These are phyloP conservation scores for Leccinum subrobustum DNA, from an alignment of 1,284 basidiomycete genomes.

Conservation along the genomic window DNA sequence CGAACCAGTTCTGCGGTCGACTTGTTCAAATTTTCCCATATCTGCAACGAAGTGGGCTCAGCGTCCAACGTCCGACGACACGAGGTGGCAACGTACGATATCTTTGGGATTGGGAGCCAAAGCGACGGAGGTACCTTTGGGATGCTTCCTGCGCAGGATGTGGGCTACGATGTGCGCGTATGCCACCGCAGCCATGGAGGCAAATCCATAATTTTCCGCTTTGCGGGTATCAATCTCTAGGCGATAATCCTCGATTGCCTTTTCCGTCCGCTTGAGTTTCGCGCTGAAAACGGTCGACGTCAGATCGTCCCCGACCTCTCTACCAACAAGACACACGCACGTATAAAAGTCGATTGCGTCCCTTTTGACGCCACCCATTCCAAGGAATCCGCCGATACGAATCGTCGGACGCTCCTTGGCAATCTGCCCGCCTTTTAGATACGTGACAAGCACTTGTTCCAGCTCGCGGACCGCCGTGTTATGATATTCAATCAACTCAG, in stretches of 20 bases:
- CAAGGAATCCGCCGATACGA: slow-evolving; percentile 63
- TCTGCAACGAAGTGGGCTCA: slow-evolving; percentile 38
- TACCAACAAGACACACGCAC: slow-evolving; percentile 33
- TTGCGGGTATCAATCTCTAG: slow-evolving; percentile 71
- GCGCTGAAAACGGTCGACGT: slow-evolving; percentile 40
- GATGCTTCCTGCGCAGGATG: slow-evolving; percentile 62
- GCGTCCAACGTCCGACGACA: background rate
- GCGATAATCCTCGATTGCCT: slow-evolving; percentile 78
- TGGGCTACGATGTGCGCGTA: slow-evolving; percentile 87
- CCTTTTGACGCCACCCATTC: slow-evolving; percentile 65
- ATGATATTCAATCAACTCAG: slow-evolving; percentile 73
- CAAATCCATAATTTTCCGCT: slow-evolving; percentile 90
- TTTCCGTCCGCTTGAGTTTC: slow-evolving; percentile 75
- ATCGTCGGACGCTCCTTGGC: slow-evolving; percentile 68
- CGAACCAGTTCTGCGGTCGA: slow-evolving; percentile 64
- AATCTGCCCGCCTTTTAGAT: slow-evolving; percentile 67
- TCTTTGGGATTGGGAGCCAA: slow-evolving; percentile 86
- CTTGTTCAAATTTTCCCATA: slow-evolving; percentile 87
- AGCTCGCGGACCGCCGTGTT: slow-evolving; percentile 76
- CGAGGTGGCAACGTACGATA: slow-evolving; percentile 52
- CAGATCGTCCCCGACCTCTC: slow-evolving; percentile 10
- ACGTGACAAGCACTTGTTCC: slow-evolving; percentile 73
- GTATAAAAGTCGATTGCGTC: slow-evolving; percentile 77
- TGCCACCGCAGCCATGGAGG: slow-evolving; percentile 89
- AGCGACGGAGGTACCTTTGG: slow-evolving; percentile 67